Base-by-base conservation (phyloP, 179 eudicot genomes). In the Vitellaria paradoxa region DNA sequence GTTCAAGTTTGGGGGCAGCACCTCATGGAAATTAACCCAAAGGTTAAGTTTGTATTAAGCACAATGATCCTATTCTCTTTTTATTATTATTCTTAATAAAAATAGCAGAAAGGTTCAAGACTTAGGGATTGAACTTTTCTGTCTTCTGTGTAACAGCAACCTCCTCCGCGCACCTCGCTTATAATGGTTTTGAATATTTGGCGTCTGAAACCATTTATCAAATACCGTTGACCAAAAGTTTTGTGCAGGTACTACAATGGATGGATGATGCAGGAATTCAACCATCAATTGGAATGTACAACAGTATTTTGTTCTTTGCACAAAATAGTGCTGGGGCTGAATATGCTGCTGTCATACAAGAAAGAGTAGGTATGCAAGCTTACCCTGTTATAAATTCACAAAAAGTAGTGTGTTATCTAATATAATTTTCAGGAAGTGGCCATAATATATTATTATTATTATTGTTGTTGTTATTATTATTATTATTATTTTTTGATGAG, bases 191-290 rank as follows among this genome's bases (percentile, higher is more conserved):
- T 77, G 9, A 4, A 21, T 56, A n/a, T 63, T 59, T 62, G 59
- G 59, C 7, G 6, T 17, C 0, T 79, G 47, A 42, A 61, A 30
- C 37, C 37, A 30, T 30, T 30, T 30, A 30, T 30, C 37, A 30
- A 30, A 30, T 30, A 61, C 4, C 73, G 12, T 59, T 2, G 20
- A 9, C 40, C 56, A 59, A 64, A 74, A 74, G 72, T 74, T 78
- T 78, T 73, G 55, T 80, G 68, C 86, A 93, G 99, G 96, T 96
- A 62, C 80, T 96, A 84, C 85, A 92, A 69, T 96, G 99, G 99
- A 96, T 96, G 99, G 94, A 87, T 74, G 98, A 93, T 74, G 87
- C 86, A 68, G 97, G 94, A 71, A 70, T 85, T 40, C 90, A 84
- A 40, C 99, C 98, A 63, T 87, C 99, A 23, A 60, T 77, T 30